Base-by-base conservation (phyloP, 1,284 basidiomycete genomes). In the Cystobasidium sp. region DNA sequence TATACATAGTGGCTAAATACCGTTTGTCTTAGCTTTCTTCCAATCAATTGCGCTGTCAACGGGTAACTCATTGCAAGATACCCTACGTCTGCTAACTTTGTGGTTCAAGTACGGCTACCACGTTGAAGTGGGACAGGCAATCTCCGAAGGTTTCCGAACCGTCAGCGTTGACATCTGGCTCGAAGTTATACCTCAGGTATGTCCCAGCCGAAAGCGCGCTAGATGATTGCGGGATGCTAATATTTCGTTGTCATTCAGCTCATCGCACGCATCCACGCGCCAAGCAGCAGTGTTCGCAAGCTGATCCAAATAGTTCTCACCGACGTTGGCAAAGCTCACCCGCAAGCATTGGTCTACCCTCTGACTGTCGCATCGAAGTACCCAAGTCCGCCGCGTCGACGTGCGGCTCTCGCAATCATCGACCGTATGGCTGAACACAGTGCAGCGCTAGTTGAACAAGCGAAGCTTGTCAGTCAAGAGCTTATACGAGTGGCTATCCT, bases 41-140 rank as follows among this genome's bases (percentile, higher is more conserved):
- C 89, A 91, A 10, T 99, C 97, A 0, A 97, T 99, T 77, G 88
- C 92, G 18, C 85, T 97, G 53, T 91, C 89, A 46, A 94, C 90
- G 75, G 91, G 93, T 79, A 95, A 97, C 81, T 91, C 94, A 4
- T 84, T 99, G 24, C 97, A 99, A 82, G 97, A 99, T 79, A 98
- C 93, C 1, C 86, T 99, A 41, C 89, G 97, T 46, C 85, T 99
- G 16, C 85, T 99, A 46, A 98, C 97, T 0, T 85, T 99, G 6
- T 99, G 97, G 97, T 99, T 99, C 87, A 97, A 97, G 81, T 99
- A 92, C 81, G 97, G 97, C 14, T 89, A 90, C 63, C 90, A 97
- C 78, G 89, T 92, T 66, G 91, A 94, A 75, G 94, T 99, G 76
- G 93, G 91, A 80, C 87, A 92, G 79, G 93, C 94, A 0, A 95